Conservation (phyloP, 2,329 filamentous ascomycete genomes). For the Fusarium longipes region DNA sequence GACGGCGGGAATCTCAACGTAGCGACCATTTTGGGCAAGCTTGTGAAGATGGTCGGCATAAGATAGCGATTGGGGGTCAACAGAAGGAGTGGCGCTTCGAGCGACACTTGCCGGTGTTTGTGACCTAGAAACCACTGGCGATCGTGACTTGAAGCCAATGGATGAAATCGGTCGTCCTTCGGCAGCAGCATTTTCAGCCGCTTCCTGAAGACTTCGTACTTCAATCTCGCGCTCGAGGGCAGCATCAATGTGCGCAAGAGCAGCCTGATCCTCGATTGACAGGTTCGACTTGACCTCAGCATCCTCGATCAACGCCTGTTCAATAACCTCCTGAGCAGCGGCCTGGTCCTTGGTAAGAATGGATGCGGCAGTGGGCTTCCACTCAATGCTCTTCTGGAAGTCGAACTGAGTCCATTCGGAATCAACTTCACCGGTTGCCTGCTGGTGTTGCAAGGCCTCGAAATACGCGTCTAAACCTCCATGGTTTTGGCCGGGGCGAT, state of each 20-base stretch:
- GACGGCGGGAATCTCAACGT: slow-evolving; percentile 87
- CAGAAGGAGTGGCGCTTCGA: slow-evolving; percentile 70
- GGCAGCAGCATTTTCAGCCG: slow-evolving; percentile 56
- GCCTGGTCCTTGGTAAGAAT: slow-evolving; percentile 70
- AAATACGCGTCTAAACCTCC: slow-evolving; percentile 89
- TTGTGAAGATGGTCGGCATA: slow-evolving; percentile 84
- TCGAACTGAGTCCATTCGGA: slow-evolving; percentile 94
- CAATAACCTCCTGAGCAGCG: slow-evolving; percentile 48
- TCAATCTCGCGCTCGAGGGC: slow-evolving; percentile 83
- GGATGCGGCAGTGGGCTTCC: slow-evolving; percentile 74
- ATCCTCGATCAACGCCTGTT: slow-evolving; percentile 50
- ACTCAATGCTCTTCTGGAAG: slow-evolving; percentile 88
- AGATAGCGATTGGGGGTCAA: slow-evolving; percentile 72
- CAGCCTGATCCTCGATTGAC: slow-evolving; percentile 65
- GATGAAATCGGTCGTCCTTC: slow-evolving; percentile 54
- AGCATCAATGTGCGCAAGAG: slow-evolving; percentile 85
- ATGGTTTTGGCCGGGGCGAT: slow-evolving; percentile 65
- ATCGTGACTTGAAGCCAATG: slow-evolving; percentile 55
- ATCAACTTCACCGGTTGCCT: slow-evolving; percentile 71
- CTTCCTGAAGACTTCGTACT: slow-evolving; percentile 59
- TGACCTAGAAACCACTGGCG: slow-evolving; percentile 56
- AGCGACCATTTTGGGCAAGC: slow-evolving; percentile 77
- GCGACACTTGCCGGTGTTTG: slow-evolving; percentile 59
- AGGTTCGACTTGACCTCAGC: slow-evolving; percentile 54
- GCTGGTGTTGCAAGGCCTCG: slow-evolving; percentile 85